Percentiles rank a stretch among this genome's conserved stretches.
Conservation (phyloP, 768 basidiomycete genomes). For the Mrakia frigida region DNA sequence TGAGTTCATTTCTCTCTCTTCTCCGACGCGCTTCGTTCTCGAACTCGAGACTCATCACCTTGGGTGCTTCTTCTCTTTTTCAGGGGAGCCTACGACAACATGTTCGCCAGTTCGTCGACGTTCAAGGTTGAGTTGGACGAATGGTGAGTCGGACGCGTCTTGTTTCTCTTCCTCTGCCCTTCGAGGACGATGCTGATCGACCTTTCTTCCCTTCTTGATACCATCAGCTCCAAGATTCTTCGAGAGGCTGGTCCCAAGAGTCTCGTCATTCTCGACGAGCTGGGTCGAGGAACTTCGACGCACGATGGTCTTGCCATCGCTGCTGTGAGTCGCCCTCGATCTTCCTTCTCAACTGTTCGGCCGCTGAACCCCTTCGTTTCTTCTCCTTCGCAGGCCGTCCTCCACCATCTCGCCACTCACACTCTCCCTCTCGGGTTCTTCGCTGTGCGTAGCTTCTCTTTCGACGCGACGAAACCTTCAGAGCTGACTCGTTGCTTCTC, state of each 20-base stretch:
- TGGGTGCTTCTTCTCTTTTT: constrained; percentile 52
- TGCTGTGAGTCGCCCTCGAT: constrained; percentile 53
- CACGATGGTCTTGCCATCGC: constrained; percentile 98
- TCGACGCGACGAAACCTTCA: background rate
- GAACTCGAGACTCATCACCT: background rate
- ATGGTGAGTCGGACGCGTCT: constrained; percentile 55
- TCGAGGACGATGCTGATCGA: background rate
- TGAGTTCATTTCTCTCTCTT: background rate
- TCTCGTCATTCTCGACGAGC: constrained; percentile 89
- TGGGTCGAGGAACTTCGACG: constrained; percentile 92
- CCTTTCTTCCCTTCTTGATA: background rate
- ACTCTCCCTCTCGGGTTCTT: constrained; percentile 90
- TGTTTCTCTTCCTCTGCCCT: background rate
- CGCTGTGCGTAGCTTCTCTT: constrained; percentile 49
- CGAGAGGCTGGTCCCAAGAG: constrained; percentile 90
- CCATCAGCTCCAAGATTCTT: constrained; percentile 59
- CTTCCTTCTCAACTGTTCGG: background rate
- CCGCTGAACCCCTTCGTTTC: background rate
- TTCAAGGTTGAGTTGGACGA: constrained; percentile 99
- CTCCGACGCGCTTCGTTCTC: background rate
- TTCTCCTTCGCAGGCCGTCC: constrained; percentile 59
- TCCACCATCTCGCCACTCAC: constrained; percentile 90
- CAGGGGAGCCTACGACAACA: constrained; percentile 98
- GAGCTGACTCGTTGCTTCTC: background rate
- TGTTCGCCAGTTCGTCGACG: constrained; percentile 89